Percentiles rank a stretch among this genome's conserved stretches.
Evolutionary conservation across 1,139 yeast genomes (phyloP).

Genomic region (Candida glucosophila): DNA sequence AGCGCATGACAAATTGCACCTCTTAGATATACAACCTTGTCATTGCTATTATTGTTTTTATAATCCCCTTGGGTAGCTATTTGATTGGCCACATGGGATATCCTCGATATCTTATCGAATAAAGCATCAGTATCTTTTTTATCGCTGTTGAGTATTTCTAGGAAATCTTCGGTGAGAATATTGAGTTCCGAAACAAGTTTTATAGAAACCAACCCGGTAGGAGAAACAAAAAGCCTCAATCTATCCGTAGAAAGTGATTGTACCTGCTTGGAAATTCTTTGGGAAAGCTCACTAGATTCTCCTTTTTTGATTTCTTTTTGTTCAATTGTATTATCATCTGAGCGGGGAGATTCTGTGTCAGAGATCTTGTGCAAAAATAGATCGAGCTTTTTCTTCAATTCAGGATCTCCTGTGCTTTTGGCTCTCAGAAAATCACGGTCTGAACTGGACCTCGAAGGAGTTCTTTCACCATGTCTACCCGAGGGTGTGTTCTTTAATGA

Average conservation of each 20-base stretch:
- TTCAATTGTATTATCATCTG: conserved; percentile 6
- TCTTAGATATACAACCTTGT: conserved; percentile 38
- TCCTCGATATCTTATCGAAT: conserved; percentile 47
- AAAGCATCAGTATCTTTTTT: conserved; percentile 31
- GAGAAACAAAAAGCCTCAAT: conserved; percentile 22
- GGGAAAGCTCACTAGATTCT: conserved; percentile 21
- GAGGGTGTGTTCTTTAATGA: conserved; percentile 21
- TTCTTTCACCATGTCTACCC: conserved; percentile 6
- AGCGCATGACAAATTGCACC: conserved; percentile 71
- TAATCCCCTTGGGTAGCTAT: conserved; percentile 38
- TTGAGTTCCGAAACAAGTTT: conserved; percentile 37
- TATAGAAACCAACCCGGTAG: conserved; percentile 38
- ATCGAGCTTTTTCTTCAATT: conserved; percentile 14
- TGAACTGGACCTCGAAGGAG: not conserved
- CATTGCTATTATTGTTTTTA: conserved; percentile 24
- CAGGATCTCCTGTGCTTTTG: conserved; percentile 1
- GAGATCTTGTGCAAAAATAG: conserved; percentile 20
- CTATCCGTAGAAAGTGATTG: conserved; percentile 12
- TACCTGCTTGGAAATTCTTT: conserved; percentile 15
- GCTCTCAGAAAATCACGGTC: not conserved
- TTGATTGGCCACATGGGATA: conserved; percentile 42
- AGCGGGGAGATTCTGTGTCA: conserved; percentile 10
- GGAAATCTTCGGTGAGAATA: conserved; percentile 38
- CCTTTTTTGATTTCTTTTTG: conserved; percentile 26
- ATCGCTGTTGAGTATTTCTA: conserved; percentile 24